Evolutionary conservation across 345 rosid genomes (phyloP).

Genomic region (Hibiscus trionum): DNA sequence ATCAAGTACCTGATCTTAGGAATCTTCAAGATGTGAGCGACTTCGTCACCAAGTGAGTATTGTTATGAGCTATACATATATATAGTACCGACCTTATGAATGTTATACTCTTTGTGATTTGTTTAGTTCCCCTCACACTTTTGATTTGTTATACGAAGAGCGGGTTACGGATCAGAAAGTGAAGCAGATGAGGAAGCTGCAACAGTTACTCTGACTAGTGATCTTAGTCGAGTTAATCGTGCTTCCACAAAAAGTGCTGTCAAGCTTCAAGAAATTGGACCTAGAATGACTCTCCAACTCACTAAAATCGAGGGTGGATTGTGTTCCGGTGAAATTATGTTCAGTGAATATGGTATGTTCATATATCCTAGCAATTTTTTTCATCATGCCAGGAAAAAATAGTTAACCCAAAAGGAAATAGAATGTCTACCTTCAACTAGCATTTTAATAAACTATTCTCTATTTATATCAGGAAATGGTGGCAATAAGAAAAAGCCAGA

Average conservation of each 20-base stretch:
- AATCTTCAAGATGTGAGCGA: slow-evolving; percentile 87
- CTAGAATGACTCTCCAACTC: slow-evolving; percentile 82
- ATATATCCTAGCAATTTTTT: slow-evolving; percentile 1
- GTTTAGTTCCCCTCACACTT: not conserved
- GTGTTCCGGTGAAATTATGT: slow-evolving; percentile 74
- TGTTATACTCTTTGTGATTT: not conserved
- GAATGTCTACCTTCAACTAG: not conserved
- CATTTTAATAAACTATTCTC: not conserved
- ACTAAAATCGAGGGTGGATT: slow-evolving; percentile 80
- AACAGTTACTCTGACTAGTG: slow-evolving; percentile 63
- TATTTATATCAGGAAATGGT: slow-evolving; percentile 17
- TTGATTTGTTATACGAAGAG: slow-evolving; percentile 34
- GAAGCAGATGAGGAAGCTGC: slow-evolving; percentile 97
- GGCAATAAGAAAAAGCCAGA: slow-evolving; percentile 15
- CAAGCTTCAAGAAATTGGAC: slow-evolving; percentile 91
- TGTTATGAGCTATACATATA: not conserved
- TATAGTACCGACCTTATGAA: not conserved
- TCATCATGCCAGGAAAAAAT: not conserved
- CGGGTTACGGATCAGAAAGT: slow-evolving; percentile 94
- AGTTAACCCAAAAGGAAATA: no score
- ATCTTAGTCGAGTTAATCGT: slow-evolving; percentile 65
- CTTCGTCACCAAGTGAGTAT: slow-evolving; percentile 76
- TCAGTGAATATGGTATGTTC: slow-evolving; percentile 49
- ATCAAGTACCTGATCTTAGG: slow-evolving; percentile 80
- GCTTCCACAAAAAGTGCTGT: slow-evolving; percentile 74